These are phyloP conservation scores for Botryotinia convoluta DNA, from an alignment of 2,329 filamentous ascomycete genomes.

Conservation along the genomic window DNA sequence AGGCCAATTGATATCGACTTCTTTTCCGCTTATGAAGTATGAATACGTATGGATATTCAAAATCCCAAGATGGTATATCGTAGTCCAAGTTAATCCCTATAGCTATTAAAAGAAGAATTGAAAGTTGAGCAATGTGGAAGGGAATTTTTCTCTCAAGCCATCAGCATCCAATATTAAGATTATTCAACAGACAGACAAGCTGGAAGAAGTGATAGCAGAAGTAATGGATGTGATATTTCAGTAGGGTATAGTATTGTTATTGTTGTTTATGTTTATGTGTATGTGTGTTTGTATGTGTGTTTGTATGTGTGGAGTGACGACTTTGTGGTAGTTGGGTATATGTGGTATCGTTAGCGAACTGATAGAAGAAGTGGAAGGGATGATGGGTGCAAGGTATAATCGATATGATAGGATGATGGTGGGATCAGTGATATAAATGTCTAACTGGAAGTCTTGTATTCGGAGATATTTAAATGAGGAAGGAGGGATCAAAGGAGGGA, in stretches of 20 bases:
- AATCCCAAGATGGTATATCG: neutral
- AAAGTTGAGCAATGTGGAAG: conserved; percentile 1
- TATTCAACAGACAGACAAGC: neutral
- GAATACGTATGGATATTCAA: neutral
- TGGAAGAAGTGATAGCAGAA: neutral
- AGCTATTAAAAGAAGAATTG: neutral
- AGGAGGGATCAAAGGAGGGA: neutral
- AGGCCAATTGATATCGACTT: neutral
- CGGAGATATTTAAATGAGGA: neutral
- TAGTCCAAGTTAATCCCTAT: neutral
- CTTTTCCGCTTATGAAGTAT: neutral
- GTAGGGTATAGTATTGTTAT: neutral
- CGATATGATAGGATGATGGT: neutral
- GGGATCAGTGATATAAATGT: neutral
- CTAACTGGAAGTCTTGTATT: neutral
- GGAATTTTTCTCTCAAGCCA: neutral
- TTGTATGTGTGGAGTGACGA: neutral
- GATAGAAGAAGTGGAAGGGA: conserved; percentile 5
- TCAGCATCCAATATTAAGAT: conserved; percentile 10
- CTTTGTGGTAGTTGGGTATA: neutral
- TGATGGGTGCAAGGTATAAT: neutral
- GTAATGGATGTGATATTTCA: neutral
- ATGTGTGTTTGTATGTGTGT: neutral
- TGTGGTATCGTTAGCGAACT: conserved; percentile 5
- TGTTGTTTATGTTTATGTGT: neutral